Evolutionary conservation across 352 stramenopile species (phyloP).

Genomic region (Phytopythium boreale): DNA sequence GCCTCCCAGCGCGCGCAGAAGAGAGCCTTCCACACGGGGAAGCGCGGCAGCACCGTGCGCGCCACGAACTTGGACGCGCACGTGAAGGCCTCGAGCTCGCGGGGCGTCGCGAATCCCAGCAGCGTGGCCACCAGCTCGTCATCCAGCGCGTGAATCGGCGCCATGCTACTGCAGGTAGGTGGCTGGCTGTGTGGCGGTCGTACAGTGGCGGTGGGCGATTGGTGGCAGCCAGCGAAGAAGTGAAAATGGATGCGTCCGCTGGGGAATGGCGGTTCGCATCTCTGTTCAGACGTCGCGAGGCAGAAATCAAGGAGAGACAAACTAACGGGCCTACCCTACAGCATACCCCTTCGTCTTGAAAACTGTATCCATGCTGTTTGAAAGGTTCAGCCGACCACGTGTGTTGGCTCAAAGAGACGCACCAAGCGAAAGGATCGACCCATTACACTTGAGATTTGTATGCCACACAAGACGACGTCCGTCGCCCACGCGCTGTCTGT

Average conservation of each 20-base stretch:
- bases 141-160: conserved; percentile 25
- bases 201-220: background rate
- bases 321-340: background rate
- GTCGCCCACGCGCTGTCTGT: background rate
- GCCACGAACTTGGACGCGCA: conserved; percentile 28
- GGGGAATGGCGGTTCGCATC: background rate
- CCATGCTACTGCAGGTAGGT: conserved; percentile 9
- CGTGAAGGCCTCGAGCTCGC: conserved; percentile 32
- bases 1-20: conserved; percentile 31
- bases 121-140: conserved; percentile 28
- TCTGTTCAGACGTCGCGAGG: conserved; percentile 6
- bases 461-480: background rate
- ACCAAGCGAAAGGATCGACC: background rate
- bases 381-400: background rate
- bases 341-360: background rate
- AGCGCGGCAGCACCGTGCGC: conserved; percentile 21
- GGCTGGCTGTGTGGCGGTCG: background rate
- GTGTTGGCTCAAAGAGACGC: conserved; percentile 2
- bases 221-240: background rate
- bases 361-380: background rate
- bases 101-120: conserved; percentile 20
- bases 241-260: background rate
- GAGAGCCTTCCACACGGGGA: conserved; percentile 28
- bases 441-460: conserved; percentile 4
- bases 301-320: background rate